phyloP scores from a whole-genome alignment of 805 yeast species.

The Metschnikowia lachancei region DNA sequence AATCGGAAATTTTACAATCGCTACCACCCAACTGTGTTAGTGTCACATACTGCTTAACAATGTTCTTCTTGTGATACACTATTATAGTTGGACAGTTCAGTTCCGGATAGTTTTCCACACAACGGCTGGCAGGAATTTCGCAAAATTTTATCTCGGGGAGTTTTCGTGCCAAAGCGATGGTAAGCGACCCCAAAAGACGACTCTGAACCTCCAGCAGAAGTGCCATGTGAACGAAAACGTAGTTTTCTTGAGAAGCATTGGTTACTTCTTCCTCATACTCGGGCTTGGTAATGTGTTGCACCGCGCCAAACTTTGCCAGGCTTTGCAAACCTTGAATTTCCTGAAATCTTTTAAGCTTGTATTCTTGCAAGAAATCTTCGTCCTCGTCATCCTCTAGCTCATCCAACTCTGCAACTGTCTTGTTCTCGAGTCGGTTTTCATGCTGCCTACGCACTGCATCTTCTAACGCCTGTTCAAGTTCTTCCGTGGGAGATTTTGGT shows the following conservation, averaged over 20 bases:
- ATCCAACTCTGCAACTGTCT: slow-evolving; percentile 76
- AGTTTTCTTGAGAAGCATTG: slow-evolving; percentile 60
- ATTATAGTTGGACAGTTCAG: slow-evolving; percentile 87
- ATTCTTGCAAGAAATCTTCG: slow-evolving; percentile 79
- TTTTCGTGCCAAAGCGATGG: slow-evolving; percentile 56
- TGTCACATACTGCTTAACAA: slow-evolving; percentile 78
- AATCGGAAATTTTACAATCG: slow-evolving; percentile 62
- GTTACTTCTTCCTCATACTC: slow-evolving; percentile 88
- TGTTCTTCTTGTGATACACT: slow-evolving; percentile 74
- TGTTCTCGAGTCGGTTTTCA: slow-evolving; percentile 75
- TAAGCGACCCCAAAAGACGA: slow-evolving; percentile 61
- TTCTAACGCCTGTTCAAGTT: slow-evolving; percentile 82
- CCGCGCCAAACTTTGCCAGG: slow-evolving; percentile 66
- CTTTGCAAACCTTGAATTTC: slow-evolving; percentile 63
- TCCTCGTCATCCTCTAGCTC: slow-evolving; percentile 91
- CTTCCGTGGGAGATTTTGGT: slow-evolving; percentile 83
- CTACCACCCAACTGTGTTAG: slow-evolving; percentile 82
- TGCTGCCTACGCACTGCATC: slow-evolving; percentile 79
- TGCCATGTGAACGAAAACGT: slow-evolving; percentile 77
- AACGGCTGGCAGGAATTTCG: slow-evolving; percentile 87
- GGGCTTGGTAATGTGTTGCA: slow-evolving; percentile 76
- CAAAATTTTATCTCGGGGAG: slow-evolving; percentile 85
- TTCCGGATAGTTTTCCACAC: slow-evolving; percentile 90
- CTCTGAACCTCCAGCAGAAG: slow-evolving; percentile 69
- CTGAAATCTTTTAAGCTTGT: slow-evolving; percentile 72